Percentiles rank a stretch among this genome's conserved stretches.
These are phyloP conservation scores for Vaccinium macrocarpon DNA, from an alignment of 148 eudicot genomes.

Conservation along the genomic window DNA sequence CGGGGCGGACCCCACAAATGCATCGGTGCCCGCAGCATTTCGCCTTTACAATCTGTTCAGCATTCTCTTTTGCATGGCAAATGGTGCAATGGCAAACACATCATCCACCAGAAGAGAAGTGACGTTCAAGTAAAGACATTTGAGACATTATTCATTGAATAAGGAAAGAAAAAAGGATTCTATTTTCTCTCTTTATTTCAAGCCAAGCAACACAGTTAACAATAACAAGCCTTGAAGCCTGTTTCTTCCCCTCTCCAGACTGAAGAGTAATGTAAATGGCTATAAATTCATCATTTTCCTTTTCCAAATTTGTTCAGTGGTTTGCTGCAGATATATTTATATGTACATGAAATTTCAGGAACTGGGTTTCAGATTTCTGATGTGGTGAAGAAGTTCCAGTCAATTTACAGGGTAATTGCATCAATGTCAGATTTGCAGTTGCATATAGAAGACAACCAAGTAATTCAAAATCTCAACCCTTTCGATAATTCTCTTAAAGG, in stretches of 20 bases:
- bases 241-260: neutral
- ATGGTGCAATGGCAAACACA: neutral
- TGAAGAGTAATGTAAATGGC: neutral
- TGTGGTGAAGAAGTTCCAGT: neutral
- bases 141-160: neutral
- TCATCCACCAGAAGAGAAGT: neutral
- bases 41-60: neutral
- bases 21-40: no score
- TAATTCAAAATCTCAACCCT: neutral
- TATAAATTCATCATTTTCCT: neutral
- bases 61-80: neutral
- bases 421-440: neutral
- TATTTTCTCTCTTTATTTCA: neutral
- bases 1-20: no score
- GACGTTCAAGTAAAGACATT: neutral
- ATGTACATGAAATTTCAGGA: neutral
- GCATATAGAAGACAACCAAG: neutral
- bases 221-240: neutral
- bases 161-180: neutral
- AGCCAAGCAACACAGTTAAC: neutral
- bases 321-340: neutral
- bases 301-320: neutral
- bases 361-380: conserved; percentile 2
- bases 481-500: neutral
- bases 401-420: neutral